Evolutionary conservation across 495 filamentous ascomycete genomes (phyloP).

Genomic region (Barbatosphaeria neglecta): DNA sequence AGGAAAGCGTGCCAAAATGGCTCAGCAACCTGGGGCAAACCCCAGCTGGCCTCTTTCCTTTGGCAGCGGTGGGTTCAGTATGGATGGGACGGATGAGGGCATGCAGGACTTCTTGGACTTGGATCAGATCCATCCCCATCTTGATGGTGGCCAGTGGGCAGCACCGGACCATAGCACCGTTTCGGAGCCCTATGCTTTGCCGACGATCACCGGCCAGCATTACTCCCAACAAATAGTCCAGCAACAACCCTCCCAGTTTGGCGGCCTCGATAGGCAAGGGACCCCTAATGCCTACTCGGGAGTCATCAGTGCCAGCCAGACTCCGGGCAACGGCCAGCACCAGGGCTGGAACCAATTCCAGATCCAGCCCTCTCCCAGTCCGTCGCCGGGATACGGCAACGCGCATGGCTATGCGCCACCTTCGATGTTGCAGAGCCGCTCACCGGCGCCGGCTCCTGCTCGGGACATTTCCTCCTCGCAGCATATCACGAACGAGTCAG

Average conservation of each 20-base stretch:
- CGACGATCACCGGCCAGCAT: not conserved
- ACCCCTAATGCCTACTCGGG: not conserved
- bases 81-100: not conserved
- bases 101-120: not conserved
- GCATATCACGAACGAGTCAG: not conserved
- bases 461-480: not conserved
- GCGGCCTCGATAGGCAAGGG: not conserved
- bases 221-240: not conserved
- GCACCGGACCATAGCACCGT: not conserved
- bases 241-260: not conserved
- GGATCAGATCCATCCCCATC: not conserved
- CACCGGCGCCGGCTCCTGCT: not conserved
- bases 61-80: not conserved
- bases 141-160: not conserved
- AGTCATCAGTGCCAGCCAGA: not conserved
- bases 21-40: not conserved
- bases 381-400: not conserved
- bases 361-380: not conserved
- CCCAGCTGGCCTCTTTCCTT: not conserved
- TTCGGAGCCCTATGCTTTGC: not conserved
- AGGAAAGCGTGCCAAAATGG: not conserved
- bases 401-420: not conserved
- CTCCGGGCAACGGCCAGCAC: not conserved
- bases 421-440: not conserved
- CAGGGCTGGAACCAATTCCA: not conserved